Evolutionary conservation across 805 yeast genomes (phyloP), one percentile per base, ranked within the genome.

Genomic region (Ogataea trehaloabstinens): DNA sequence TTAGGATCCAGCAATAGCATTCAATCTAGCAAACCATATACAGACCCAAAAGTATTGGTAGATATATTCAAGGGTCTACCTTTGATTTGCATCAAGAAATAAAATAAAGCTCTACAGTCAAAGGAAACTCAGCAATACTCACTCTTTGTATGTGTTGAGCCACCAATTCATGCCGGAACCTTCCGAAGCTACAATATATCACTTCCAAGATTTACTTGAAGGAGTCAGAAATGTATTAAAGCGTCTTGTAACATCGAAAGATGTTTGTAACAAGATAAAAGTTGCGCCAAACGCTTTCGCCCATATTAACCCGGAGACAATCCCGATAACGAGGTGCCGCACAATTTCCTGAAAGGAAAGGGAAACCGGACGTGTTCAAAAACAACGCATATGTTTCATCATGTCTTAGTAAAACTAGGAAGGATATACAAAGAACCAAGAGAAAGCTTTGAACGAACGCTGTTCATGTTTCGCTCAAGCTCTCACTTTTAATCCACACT

Each of bases 351-450:
- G 30, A 24, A 12, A 34, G 42, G 31, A 41, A 51, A 46, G 64
- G 61, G 58, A 52, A 43, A 46, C 54, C 49, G 58, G 70, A 46
- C 52, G 63, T 45, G 61, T 55, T 57, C 53, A 58, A 49, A 58
- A 56, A 55, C 62, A 56, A 51, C 76, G 80, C 80, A 73, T 71
- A 73, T 76, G 63, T 65, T 70, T 76, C 82, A 76, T 76, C 82
- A 76, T 73, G 50, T 65, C 61, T 54, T 68, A 71, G 65, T 73
- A 72, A 74, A 76, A 79, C 75, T 75, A 77, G 82, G 78, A 76
- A 79, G 82, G 73, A 69, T 78, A 74, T 74, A 70, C 58, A 32
- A 63, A 61, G 58, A 56, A 56, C 37, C 25, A 32, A 6, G 25
- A 31, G 29, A 25, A 35, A 38, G 27, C 19, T 17, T 17, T n/a